phyloP scores from a whole-genome alignment of 306 rosid species.

The Quercus suber region DNA sequence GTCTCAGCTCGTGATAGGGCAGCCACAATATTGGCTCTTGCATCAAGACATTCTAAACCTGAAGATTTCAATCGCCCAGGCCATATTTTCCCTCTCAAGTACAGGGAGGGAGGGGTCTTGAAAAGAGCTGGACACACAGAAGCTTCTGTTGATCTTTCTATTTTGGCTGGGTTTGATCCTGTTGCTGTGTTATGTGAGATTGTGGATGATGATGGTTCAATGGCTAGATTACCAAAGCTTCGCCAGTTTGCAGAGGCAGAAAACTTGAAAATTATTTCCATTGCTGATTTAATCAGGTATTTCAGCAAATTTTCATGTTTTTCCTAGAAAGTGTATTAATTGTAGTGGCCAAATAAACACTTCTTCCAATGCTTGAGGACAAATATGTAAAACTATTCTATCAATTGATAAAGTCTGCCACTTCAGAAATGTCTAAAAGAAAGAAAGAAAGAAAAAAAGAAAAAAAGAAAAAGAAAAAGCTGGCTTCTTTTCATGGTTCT shows the following conservation, averaged over 20 bases:
- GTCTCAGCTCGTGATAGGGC: conserved; percentile 75
- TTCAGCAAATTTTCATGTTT: neutral
- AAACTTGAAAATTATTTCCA: conserved; percentile 66
- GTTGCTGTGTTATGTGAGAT: conserved; percentile 67
- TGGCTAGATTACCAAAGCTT: conserved; percentile 76
- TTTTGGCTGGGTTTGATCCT: conserved; percentile 63
- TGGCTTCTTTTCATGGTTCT: neutral
- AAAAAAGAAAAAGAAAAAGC: neutral
- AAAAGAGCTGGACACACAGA: conserved; percentile 80
- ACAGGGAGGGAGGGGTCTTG: conserved; percentile 72
- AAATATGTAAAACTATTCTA: neutral
- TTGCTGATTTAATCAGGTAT: conserved; percentile 73
- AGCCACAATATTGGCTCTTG: conserved; percentile 61
- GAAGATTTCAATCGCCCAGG: conserved; percentile 73
- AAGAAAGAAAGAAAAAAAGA: no score
- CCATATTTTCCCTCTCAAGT: conserved; percentile 63
- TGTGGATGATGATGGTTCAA: conserved; percentile 80
- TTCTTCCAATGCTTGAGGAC: neutral
- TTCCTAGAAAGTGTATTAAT: neutral
- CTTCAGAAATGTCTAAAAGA: no score
- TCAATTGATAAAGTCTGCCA: neutral
- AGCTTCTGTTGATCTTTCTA: conserved; percentile 73
- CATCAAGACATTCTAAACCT: conserved; percentile 56
- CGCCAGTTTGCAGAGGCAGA: conserved; percentile 44
- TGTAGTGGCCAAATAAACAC: neutral